Evolutionary conservation across 2,329 filamentous ascomycete genomes (phyloP).

Genomic region (Xylaria sp.): DNA sequence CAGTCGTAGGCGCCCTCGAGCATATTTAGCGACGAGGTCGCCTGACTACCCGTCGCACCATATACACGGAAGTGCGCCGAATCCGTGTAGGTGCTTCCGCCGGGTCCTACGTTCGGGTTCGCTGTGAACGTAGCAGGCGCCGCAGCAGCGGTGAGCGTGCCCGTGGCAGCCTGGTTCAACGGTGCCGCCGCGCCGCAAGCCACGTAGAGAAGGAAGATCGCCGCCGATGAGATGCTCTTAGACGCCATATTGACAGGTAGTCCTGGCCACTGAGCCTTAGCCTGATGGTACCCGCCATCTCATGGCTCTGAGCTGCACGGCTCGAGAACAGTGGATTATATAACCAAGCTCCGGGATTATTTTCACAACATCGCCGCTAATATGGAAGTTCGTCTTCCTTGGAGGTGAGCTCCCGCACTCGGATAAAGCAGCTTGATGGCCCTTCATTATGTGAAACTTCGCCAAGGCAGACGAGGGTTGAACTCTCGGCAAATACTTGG

Average conservation of each 20-base stretch:
- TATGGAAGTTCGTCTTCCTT: neutral
- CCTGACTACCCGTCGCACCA: constrained; percentile 46
- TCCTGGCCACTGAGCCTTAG: neutral
- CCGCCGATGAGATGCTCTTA: constrained; percentile 17
- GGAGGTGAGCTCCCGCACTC: neutral
- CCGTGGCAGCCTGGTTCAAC: constrained; percentile 8
- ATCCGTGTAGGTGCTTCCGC: constrained; percentile 50
- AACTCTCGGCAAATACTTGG: constrained; percentile 18
- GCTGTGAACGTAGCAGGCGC: constrained; percentile 48
- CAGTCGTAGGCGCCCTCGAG: constrained; percentile 60
- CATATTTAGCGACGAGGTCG: constrained; percentile 51
- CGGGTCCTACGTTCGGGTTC: constrained; percentile 47
- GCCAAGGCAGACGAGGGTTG: neutral
- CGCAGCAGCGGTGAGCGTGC: constrained; percentile 28
- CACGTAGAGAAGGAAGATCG: constrained; percentile 9
- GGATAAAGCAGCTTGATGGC: neutral
- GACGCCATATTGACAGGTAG: constrained; percentile 13
- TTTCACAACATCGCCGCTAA: neutral
- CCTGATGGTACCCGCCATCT: neutral
- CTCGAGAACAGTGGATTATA: constrained; percentile 9
- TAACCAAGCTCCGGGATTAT: constrained; percentile 23
- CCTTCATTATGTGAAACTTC: constrained; percentile 5
- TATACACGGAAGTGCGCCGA: constrained; percentile 57
- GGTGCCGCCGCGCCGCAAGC: constrained; percentile 12
- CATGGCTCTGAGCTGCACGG: neutral